A percentile compares a stretch with the other conserved stretches of the same genome.
phyloP scores from a whole-genome alignment of 129 eudicot genomes.

The Daucus carota region DNA sequence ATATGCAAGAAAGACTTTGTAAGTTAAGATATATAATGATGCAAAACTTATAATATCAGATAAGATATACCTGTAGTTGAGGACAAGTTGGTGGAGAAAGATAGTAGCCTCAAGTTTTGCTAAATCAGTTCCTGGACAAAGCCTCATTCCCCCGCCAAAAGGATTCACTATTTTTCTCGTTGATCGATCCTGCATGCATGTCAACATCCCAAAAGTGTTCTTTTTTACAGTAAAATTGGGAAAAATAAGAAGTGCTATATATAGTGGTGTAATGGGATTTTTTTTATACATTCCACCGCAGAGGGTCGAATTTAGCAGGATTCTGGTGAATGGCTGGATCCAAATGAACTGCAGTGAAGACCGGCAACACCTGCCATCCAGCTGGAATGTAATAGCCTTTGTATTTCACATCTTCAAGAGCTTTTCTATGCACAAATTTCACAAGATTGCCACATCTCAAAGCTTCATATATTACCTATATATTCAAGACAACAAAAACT shows the following conservation, averaged over 20 bases:
- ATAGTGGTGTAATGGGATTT: neutral
- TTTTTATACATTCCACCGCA: constrained; percentile 34
- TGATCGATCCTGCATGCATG: constrained; percentile 24
- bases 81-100: constrained; percentile 48
- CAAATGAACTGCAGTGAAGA: constrained; percentile 34
- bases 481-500: neutral
- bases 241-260: neutral
- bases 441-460: constrained; percentile 48
- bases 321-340: constrained; percentile 40
- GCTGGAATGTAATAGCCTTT: constrained; percentile 11
- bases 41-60: neutral
- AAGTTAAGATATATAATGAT: neutral
- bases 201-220: neutral
- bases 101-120: constrained; percentile 39
- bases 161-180: constrained; percentile 31
- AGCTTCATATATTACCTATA: constrained; percentile 39
- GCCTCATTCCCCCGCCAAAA: constrained; percentile 42
- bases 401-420: constrained; percentile 34
- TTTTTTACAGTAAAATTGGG: too few relatives aligned
- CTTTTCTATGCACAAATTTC: constrained; percentile 44
- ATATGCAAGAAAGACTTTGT: neutral
- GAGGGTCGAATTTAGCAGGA: constrained; percentile 36
- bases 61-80: constrained; percentile 31
- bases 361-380: constrained; percentile 19
- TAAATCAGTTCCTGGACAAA: constrained; percentile 48